A percentile compares a stretch with the other conserved stretches of the same genome.
phyloP scores from a whole-genome alignment of 306 rosid genomes.

The Dryas drummondii region DNA sequence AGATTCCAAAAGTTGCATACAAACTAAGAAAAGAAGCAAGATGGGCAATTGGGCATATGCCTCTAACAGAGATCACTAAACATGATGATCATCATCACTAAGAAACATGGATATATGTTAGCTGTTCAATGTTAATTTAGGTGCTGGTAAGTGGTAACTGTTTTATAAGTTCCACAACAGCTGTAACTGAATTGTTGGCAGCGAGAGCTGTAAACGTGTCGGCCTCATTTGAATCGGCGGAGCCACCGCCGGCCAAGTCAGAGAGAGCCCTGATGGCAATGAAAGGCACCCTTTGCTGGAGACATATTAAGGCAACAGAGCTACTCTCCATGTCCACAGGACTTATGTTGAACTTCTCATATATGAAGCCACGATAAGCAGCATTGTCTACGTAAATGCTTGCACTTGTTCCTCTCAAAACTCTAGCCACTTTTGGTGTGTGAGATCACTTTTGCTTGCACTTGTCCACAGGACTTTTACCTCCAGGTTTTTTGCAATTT shows the following conservation, averaged over 20 bases:
- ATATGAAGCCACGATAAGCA: conserved; percentile 47
- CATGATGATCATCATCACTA: neutral
- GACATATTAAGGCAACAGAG: conserved; percentile 49
- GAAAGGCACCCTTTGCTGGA: conserved; percentile 51
- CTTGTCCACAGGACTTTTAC: too few species aligned
- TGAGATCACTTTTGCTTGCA: too few species aligned
- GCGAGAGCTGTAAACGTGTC: conserved; percentile 47
- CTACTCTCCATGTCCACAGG: conserved; percentile 60
- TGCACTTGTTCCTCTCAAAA: conserved; percentile 45
- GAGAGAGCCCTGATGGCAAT: conserved; percentile 54
- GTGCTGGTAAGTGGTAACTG: conserved; percentile 32
- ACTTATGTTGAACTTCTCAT: conserved; percentile 43
- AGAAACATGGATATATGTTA: neutral
- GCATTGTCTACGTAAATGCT: conserved; percentile 55
- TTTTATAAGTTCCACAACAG: conserved; percentile 47
- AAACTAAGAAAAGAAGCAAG: neutral
- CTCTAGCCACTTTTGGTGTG: conserved; percentile 47
- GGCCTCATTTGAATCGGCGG: conserved; percentile 50
- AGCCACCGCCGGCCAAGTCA: conserved; percentile 52
- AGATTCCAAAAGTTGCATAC: neutral
- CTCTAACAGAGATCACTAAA: too few species aligned
- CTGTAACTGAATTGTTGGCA: conserved; percentile 42
- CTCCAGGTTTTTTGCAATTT: conserved; percentile 35
- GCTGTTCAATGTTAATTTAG: neutral
- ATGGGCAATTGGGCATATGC: too few species aligned